phyloP scores from a whole-genome alignment of 2,329 filamentous ascomycete genomes.

The Ilyonectria mors-panacis region DNA sequence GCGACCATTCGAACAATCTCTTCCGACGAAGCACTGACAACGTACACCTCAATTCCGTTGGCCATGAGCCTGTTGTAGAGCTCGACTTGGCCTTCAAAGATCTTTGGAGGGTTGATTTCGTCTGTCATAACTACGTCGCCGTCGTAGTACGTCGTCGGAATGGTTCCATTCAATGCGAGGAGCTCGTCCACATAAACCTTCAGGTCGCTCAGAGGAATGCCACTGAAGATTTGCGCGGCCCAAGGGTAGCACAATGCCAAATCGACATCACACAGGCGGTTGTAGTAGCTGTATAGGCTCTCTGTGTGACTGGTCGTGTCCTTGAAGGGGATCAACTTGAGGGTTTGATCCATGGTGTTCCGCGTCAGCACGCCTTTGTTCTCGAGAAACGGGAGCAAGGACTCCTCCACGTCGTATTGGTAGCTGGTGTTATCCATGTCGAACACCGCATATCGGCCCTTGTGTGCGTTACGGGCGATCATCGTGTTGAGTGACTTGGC shows the following conservation, averaged over 20 bases:
- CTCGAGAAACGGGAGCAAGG: conserved; percentile 60
- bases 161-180: conserved; percentile 58
- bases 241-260: conserved; percentile 60
- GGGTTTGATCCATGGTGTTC: conserved; percentile 56
- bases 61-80: conserved; percentile 60
- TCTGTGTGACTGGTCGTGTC: conserved; percentile 57
- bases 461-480: conserved; percentile 57
- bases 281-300: conserved; percentile 62
- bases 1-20: conserved; percentile 63
- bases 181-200: conserved; percentile 64
- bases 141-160: conserved; percentile 56
- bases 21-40: conserved; percentile 59
- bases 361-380: conserved; percentile 58
- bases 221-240: conserved; percentile 59
- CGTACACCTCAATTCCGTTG: conserved; percentile 61
- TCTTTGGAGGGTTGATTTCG: conserved; percentile 52
- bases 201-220: conserved; percentile 60
- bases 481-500: conserved; percentile 54
- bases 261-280: conserved; percentile 59
- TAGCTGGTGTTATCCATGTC: conserved; percentile 64
- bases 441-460: conserved; percentile 57
- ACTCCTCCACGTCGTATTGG: conserved; percentile 60
- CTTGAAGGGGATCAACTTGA: conserved; percentile 60
- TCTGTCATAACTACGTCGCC: conserved; percentile 49
- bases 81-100: conserved; percentile 59